Evolutionary conservation across 257 asterid genomes (phyloP).

Genomic region (Leptodermis oblonga): DNA sequence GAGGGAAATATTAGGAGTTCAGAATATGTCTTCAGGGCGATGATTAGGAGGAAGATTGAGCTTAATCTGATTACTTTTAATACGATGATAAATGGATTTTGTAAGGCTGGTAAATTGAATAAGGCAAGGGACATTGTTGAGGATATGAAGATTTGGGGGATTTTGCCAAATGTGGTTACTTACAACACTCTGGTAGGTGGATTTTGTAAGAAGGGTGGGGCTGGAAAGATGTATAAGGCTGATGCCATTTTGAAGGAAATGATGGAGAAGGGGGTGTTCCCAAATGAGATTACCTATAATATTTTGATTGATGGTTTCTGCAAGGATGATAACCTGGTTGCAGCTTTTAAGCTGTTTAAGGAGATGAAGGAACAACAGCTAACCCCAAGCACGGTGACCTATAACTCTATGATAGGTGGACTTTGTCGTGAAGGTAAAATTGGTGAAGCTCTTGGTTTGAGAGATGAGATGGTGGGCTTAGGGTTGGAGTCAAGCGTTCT

Average conservation of each 20-base stretch:
- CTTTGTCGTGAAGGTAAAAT: slow-evolving; percentile 51
- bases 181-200: slow-evolving; percentile 72
- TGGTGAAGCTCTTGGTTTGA: slow-evolving; percentile 51
- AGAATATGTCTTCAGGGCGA: slow-evolving; percentile 66
- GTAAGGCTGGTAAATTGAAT: slow-evolving; percentile 74
- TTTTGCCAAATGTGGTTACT: slow-evolving; percentile 60
- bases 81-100: slow-evolving; percentile 61
- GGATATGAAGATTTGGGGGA: slow-evolving; percentile 67
- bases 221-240: slow-evolving; percentile 65
- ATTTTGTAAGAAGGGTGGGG: slow-evolving; percentile 69
- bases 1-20: slow-evolving; percentile 38
- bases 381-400: slow-evolving; percentile 48
- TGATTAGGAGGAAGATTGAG: slow-evolving; percentile 64
- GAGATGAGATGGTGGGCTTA: slow-evolving; percentile 51
- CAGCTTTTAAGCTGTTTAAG: slow-evolving; percentile 49
- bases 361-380: slow-evolving; percentile 60
- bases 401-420: slow-evolving; percentile 63
- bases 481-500: slow-evolving; percentile 61
- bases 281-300: slow-evolving; percentile 62
- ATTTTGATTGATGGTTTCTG: slow-evolving; percentile 70
- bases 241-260: slow-evolving; percentile 65
- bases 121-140: slow-evolving; percentile 72
- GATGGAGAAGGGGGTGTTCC: slow-evolving; percentile 49
- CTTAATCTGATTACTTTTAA: slow-evolving; percentile 51
- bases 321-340: slow-evolving; percentile 61